Percentiles rank a stretch among this genome's conserved stretches.
These are phyloP conservation scores for Aechmea fasciata DNA, from an alignment of 176 grass and related monocot species.

Conservation along the genomic window DNA sequence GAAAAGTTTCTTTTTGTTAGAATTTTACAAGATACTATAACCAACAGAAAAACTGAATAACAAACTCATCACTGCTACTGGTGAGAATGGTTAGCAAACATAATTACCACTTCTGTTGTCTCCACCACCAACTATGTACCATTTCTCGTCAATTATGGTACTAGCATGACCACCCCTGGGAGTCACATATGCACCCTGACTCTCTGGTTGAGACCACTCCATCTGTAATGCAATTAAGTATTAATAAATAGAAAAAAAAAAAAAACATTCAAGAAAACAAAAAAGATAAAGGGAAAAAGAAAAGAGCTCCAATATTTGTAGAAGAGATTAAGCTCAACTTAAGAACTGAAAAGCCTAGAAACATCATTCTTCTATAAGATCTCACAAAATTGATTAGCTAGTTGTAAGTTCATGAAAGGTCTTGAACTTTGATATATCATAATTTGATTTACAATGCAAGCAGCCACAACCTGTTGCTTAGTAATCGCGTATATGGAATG, in stretches of 20 bases:
- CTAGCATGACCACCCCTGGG: constrained; percentile 96
- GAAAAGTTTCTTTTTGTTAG: constrained; percentile 21
- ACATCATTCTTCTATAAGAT: no score
- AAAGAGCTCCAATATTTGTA: no score
- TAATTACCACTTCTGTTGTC: constrained; percentile 83
- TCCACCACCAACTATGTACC: constrained; percentile 98
- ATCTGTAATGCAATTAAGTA: constrained; percentile 39
- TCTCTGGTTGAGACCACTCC: constrained; percentile 93
- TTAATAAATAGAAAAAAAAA: constrained; percentile 17
- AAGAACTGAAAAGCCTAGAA: no score
- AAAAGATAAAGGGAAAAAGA: no score
- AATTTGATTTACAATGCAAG: no score
- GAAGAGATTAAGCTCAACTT: no score
- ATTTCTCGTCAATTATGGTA: constrained; percentile 62
- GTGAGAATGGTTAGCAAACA: background rate
- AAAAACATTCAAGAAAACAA: constrained; percentile 3
- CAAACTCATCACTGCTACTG: background rate
- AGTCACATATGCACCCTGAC: constrained; percentile 72
- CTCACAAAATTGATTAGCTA: no score
- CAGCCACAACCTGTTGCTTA: no score
- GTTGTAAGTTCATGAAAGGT: no score
- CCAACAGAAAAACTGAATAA: constrained; percentile 2
- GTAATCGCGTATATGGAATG: no score
- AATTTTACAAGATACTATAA: background rate
- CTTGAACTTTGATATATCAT: no score